phyloP scores from a whole-genome alignment of 805 yeast species.

The Candida peoriensis region DNA sequence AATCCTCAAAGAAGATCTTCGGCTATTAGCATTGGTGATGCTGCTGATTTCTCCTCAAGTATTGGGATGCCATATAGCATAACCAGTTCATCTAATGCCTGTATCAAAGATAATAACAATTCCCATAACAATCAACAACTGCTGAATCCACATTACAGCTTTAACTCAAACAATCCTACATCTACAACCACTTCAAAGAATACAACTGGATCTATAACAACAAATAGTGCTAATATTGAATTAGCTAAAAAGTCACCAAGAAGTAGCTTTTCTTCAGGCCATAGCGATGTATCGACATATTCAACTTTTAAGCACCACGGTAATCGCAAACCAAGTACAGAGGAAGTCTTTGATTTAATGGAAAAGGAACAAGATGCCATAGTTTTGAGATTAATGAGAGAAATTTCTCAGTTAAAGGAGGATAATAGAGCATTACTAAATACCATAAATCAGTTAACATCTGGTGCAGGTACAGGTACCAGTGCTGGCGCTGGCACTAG shows the following conservation, averaged over 20 bases:
- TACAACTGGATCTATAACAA: too few relatives aligned
- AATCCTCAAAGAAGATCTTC: constrained; percentile 16
- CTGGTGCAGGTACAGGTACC: constrained; percentile 1
- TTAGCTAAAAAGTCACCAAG: too few relatives aligned
- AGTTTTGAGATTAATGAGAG: constrained; percentile 60
- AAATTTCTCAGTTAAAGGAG: constrained; percentile 47
- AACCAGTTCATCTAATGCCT: too few relatives aligned
- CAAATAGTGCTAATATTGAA: too few relatives aligned
- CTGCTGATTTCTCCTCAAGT: constrained; percentile 13
- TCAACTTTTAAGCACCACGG: background rate
- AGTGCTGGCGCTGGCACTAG: too few relatives aligned
- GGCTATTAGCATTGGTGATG: constrained; percentile 12
- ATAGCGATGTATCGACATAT: background rate
- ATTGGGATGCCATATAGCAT: constrained; percentile 23
- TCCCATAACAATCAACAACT: background rate
- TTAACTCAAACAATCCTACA: too few relatives aligned
- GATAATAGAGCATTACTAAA: constrained; percentile 40
- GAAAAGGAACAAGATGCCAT: constrained; percentile 76
- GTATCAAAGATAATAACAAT: too few relatives aligned
- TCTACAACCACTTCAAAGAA: too few relatives aligned
- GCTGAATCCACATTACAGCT: background rate
- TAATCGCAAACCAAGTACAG: constrained; percentile 30
- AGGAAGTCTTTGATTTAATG: constrained; percentile 52
- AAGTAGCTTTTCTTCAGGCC: constrained; percentile 12
- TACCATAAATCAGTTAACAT: constrained; percentile 18